Evolutionary conservation across 768 basidiomycete genomes (phyloP), one percentile per base, ranked within the genome.

Genomic region (Leccinum obscurum): DNA sequence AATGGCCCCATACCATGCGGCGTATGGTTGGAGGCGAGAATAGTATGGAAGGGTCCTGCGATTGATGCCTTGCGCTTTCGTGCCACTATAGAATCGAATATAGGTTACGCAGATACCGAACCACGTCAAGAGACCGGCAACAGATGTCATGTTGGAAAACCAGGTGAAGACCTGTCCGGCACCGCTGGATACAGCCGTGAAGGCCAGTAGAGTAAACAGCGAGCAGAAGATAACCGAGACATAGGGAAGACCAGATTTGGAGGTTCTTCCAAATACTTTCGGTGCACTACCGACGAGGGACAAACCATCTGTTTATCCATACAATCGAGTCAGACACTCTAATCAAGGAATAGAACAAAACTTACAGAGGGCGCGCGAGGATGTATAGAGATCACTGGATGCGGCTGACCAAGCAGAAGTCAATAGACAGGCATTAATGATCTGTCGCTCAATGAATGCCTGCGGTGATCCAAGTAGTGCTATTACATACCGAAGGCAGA

Each of bases 321-420:
- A 20, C 22, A 20, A 24, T 59, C 20, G 24, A 60, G 60, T 59
- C 17, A 59, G 51, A 7, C 9, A 9, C 15, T 14, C 28, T 15
- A 3, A 48, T 28, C 6, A 1, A 6, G 48, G 26, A 26, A 11
- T 10, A 32, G 7, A n/a, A 8, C 5, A 17, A 22, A 34, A 79
- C 88, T 66, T 62, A 91, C 90, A 95, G 9, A 98, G 81, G 0
- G 90, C 90, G 57, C 91, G 86, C 17, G 93, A 94, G 51, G 89
- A 88, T 4, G 93, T 95, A 77, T 93, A 96, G 51, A 97, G 72
- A 71, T 96, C 93, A 71, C 89, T 90, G 24, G 88, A 88, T 6
- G 91, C 92, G 35, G 95, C 94, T 26, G 94, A 96, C 89, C 92
- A 95, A 6, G 95, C 94, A 3, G 93, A 92, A 41, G 90, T 92